phyloP scores from a whole-genome alignment of 1,139 yeast species.

The Candida sojae region DNA sequence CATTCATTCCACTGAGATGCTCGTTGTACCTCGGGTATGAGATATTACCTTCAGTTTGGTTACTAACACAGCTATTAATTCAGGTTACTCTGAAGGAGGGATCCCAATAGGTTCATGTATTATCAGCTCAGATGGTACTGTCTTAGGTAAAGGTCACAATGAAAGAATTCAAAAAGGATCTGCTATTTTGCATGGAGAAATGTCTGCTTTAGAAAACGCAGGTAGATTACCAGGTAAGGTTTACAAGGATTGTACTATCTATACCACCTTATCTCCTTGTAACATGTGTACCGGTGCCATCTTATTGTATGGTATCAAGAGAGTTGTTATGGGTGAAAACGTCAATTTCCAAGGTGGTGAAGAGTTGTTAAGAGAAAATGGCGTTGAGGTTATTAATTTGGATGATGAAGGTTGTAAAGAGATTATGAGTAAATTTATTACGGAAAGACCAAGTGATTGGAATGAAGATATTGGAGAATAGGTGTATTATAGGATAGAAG shows the following conservation, averaged over 20 bases:
- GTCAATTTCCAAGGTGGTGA: constrained; percentile 78
- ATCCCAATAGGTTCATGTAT: constrained; percentile 86
- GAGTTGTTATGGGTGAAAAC: constrained; percentile 90
- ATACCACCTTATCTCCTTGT: constrained; percentile 91
- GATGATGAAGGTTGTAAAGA: constrained; percentile 68
- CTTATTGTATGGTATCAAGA: constrained; percentile 77
- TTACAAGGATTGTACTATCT: constrained; percentile 76
- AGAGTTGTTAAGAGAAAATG: constrained; percentile 61
- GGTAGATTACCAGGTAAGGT: constrained; percentile 75
- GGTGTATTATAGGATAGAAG: not conserved
- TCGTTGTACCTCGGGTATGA: no score
- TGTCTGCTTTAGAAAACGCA: constrained; percentile 82
- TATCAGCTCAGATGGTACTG: constrained; percentile 72
- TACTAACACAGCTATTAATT: constrained; percentile 17
- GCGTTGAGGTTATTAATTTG: constrained; percentile 74
- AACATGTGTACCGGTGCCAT: constrained; percentile 96
- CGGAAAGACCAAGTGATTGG: constrained; percentile 81
- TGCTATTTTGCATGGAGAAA: constrained; percentile 89
- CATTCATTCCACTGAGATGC: no score
- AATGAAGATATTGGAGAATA: constrained; percentile 83
- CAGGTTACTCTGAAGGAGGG: constrained; percentile 80
- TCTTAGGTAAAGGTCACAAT: constrained; percentile 87
- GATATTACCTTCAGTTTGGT: no score
- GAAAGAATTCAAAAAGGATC: constrained; percentile 79
- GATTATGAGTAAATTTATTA: constrained; percentile 75